A percentile compares a stretch with the other conserved stretches of the same genome.
These are phyloP conservation scores for Carex kokanica DNA, from an alignment of 176 grass and related monocot species.

Conservation along the genomic window DNA sequence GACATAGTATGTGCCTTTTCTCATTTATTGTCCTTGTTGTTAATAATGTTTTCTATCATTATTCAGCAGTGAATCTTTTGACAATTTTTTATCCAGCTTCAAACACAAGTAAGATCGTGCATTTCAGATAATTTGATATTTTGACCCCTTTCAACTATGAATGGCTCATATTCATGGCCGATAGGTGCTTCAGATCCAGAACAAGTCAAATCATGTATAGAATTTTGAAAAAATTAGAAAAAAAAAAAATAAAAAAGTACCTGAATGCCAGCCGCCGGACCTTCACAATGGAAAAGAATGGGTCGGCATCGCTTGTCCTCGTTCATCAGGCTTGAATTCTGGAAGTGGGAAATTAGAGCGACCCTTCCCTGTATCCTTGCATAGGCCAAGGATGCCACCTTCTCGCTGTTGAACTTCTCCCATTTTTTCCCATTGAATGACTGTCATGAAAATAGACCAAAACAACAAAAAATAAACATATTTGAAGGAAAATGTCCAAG, in stretches of 20 bases:
- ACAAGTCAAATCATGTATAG: neutral
- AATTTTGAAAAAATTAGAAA: neutral
- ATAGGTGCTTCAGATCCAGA: neutral
- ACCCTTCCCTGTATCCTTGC: slow-evolving; percentile 75
- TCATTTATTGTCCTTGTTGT: neutral
- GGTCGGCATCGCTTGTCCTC: slow-evolving; percentile 95
- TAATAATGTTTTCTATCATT: neutral
- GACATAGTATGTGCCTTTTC: neutral
- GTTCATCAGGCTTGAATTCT: slow-evolving; percentile 96
- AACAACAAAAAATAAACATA: neutral
- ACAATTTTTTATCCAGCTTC: neutral
- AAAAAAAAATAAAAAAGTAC: slow-evolving; percentile 26
- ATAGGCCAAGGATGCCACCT: slow-evolving; percentile 91
- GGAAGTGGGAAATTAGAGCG: slow-evolving; percentile 84
- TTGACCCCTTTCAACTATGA: neutral
- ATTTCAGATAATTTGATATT: neutral
- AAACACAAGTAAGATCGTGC: neutral
- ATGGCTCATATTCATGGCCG: neutral
- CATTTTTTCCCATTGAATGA: slow-evolving; percentile 93
- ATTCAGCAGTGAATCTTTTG: neutral
- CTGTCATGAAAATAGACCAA: slow-evolving; percentile 26
- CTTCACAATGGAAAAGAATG: slow-evolving; percentile 78
- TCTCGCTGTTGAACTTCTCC: slow-evolving; percentile 99
- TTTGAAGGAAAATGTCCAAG: neutral
- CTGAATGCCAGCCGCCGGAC: slow-evolving; percentile 50